A percentile compares a stretch with the other conserved stretches of the same genome.
These are phyloP conservation scores for Pestalotiopsis sp. DNA, from an alignment of 2,329 filamentous ascomycete genomes.

Conservation along the genomic window DNA sequence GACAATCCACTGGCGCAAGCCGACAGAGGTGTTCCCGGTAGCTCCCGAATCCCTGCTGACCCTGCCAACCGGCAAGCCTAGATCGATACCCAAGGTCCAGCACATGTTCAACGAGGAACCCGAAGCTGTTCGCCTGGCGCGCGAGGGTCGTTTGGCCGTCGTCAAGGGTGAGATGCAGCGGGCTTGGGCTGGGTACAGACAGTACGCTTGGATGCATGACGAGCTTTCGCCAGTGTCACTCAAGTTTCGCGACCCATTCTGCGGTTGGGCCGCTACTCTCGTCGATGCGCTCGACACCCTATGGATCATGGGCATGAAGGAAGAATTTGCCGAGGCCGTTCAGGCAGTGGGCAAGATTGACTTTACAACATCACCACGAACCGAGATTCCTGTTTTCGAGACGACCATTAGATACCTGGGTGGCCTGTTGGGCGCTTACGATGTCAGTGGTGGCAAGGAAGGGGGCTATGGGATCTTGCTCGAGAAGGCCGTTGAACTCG, in stretches of 20 bases:
- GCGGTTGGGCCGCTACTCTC: constrained; percentile 72
- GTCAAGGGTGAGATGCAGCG: constrained; percentile 77
- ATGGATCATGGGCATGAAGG: constrained; percentile 72
- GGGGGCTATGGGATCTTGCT: constrained; percentile 65
- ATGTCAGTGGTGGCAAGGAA: constrained; percentile 69
- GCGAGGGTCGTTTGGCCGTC: constrained; percentile 63
- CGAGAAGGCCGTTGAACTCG: constrained; percentile 72
- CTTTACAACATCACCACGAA: constrained; percentile 71
- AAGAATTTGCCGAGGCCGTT: constrained; percentile 69
- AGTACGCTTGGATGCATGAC: constrained; percentile 82
- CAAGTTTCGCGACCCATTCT: constrained; percentile 76
- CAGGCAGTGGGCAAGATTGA: constrained; percentile 65
- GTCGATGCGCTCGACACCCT: constrained; percentile 71
- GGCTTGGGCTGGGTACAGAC: constrained; percentile 82
- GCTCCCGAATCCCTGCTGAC: constrained; percentile 69
- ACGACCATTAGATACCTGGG: constrained; percentile 91
- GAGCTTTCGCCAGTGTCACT: constrained; percentile 78
- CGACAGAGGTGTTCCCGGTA: constrained; percentile 78
- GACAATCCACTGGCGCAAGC: constrained; percentile 72
- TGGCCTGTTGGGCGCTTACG: constrained; percentile 82
- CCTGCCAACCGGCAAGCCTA: constrained; percentile 73
- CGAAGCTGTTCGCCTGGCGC: constrained; percentile 58
- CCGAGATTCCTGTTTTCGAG: constrained; percentile 87
- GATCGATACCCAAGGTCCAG: constrained; percentile 77
- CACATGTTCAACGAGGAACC: constrained; percentile 70